These are phyloP conservation scores for Bruguiera sexangula DNA, from an alignment of 345 rosid genomes.

Conservation along the genomic window DNA sequence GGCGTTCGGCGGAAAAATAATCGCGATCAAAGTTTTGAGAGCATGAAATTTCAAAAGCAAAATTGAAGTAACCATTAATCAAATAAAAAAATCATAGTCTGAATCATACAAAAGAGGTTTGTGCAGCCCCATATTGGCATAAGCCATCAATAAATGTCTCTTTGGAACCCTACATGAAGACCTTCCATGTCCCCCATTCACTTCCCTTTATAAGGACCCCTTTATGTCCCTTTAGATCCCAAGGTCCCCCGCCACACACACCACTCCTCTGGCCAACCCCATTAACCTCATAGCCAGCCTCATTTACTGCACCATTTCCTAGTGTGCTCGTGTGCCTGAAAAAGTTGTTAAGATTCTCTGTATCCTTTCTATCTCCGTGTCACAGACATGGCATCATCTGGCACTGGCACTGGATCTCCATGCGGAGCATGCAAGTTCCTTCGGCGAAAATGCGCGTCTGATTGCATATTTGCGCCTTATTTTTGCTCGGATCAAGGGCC, in stretches of 20 bases:
- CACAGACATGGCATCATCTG: slow-evolving; percentile 40
- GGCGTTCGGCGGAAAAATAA: slow-evolving; percentile 66
- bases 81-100: neutral
- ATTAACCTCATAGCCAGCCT: neutral
- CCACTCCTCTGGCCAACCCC: slow-evolving; percentile 4
- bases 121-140: slow-evolving; percentile 21
- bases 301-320: slow-evolving; percentile 39
- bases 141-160: slow-evolving; percentile 57
- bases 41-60: slow-evolving; percentile 11
- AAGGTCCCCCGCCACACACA: slow-evolving; percentile 4
- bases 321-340: slow-evolving; percentile 43
- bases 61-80: neutral
- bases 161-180: slow-evolving; percentile 47
- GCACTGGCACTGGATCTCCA: slow-evolving; percentile 45
- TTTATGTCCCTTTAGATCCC: slow-evolving; percentile 5
- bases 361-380: neutral
- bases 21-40: slow-evolving; percentile 10
- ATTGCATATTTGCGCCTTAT: slow-evolving; percentile 71
- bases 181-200: slow-evolving; percentile 54
- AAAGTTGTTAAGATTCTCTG: neutral
- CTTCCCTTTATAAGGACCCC: slow-evolving; percentile 30
- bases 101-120: neutral
- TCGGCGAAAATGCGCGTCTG: slow-evolving; percentile 60
- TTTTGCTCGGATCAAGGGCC: slow-evolving; percentile 71
- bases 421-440: slow-evolving; percentile 86